Base-by-base conservation (phyloP, 2,329 filamentous ascomycete genomes). In the Phyllosticta paracitricarpa region DNA sequence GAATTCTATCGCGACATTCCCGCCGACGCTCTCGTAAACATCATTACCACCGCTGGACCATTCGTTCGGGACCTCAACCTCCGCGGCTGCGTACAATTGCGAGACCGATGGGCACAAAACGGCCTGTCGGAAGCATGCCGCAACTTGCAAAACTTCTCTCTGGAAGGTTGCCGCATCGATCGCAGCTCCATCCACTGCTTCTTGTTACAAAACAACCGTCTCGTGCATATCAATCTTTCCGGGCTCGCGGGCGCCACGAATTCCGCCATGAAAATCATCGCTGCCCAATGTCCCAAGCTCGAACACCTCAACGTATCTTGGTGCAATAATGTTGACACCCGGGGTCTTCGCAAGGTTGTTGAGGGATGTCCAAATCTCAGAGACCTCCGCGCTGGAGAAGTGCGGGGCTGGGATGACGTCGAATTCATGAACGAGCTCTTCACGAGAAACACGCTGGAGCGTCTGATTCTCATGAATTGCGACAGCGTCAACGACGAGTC, bases 51-150 rank as follows among this genome's bases (percentile, higher is more conserved):
- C 3, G 91, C 91, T 1, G 94, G 93, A 0, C 90, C 93, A 0
- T 99, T 97, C 68, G 85, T 97, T 59, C 89, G 89, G 66, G 86
- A 96, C 67, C 80, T 99, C 60, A 97, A 97, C 69, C 81, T 99
- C 2, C 81, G 93, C 66, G 94, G 94, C 26, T 99, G 93, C 71
- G 83, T 96, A 35, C 94, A 97, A 72, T 81, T 97, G 58, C 83
- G 89, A 65, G 88, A 95, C 68, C 87, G 88, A 69, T 92, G 91
- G 81, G 81, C 84, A 54, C 83, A 85, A 17, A 86, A 91, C 64
- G 85, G 87, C 35, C 84, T 97, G 52, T 87, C 89, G n/a, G 88
- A 89, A 66, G 84, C 89, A 5, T 97, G 93, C 77, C 86, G 81
- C 67, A 97, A 97, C 69, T 81, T 99, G 25, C 85, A 91, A 69